A percentile compares a stretch with the other conserved stretches of the same genome.
Evolutionary conservation across 2,329 filamentous ascomycete species (phyloP).

Genomic region (Xylaria sp.): DNA sequence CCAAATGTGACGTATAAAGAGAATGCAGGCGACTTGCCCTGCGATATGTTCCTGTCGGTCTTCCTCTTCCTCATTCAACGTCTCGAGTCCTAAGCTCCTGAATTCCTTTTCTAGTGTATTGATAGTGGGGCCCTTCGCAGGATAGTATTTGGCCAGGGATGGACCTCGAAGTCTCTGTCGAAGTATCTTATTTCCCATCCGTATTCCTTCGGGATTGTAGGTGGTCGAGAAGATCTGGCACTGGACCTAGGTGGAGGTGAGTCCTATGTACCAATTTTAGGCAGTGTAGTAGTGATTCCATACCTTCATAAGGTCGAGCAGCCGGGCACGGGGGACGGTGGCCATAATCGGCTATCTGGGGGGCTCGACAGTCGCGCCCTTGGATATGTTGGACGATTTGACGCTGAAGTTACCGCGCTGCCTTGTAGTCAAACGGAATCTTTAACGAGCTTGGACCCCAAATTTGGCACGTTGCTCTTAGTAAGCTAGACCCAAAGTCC

Average conservation of each 20-base stretch:
- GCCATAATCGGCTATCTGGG: conserved; percentile 57
- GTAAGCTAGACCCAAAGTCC: background rate
- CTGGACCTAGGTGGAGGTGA: conserved; percentile 70
- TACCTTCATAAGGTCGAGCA: conserved; percentile 84
- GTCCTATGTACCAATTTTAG: conserved; percentile 19
- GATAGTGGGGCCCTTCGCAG: conserved; percentile 68
- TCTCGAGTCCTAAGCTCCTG: conserved; percentile 73
- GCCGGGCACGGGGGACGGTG: conserved; percentile 69
- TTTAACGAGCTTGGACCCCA: conserved; percentile 28
- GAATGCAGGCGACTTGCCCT: conserved; percentile 58
- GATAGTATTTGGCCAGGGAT: conserved; percentile 87
- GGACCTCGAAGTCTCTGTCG: conserved; percentile 90
- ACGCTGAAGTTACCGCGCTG: conserved; percentile 19
- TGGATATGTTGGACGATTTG: conserved; percentile 16
- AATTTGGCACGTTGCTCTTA: conserved; percentile 18
- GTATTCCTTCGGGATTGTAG: conserved; percentile 84
- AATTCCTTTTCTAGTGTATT: conserved; percentile 79
- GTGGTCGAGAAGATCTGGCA: conserved; percentile 91
- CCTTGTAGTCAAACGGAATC: background rate
- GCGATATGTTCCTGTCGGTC: conserved; percentile 80
- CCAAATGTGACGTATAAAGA: conserved; percentile 6
- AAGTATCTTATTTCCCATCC: conserved; percentile 91
- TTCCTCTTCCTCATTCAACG: conserved; percentile 79
- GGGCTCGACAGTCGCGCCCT: conserved; percentile 25
- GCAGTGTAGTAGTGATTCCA: background rate